Base-by-base conservation (phyloP, 345 rosid species). In the Raphanus sativus region DNA sequence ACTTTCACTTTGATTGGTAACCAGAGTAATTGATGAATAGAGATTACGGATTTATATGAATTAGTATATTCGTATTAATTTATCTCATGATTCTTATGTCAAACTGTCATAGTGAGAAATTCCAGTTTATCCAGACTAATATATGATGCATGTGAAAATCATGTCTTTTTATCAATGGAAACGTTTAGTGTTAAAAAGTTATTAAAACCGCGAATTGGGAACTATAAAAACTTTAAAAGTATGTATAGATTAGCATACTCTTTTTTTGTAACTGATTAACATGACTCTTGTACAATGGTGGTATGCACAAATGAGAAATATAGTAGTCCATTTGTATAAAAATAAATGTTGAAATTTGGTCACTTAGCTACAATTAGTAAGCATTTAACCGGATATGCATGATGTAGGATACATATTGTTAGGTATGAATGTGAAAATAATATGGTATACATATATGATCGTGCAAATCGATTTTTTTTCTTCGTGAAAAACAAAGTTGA, bases 1-100 rank as follows among this genome's bases (percentile, higher is more conserved):
- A 65, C 42, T 48, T 59, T 75, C 67, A 59, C 48, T 75, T 60
- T 67, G 45, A 33, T 21, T 21, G 21, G 21, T 21, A 21, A 21
- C 21, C 21, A 21, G 21, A 21, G 21, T 21, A 21, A 21, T 21
- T 21, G 21, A 21, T 21, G 21, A 6, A 33, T 30, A 4, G 33
- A 30, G 33, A 6, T 30, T 30, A 6, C 4, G 5, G 5, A 30
- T 21, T 0, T 21, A 21, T 21, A 21, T 21, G 0, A 21, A 21
- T 21, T 21, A 21, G 0, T 21, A 21, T 21, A 21, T 21, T 21
- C 5, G 6, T 15, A 3, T 10, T 38, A 0, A 8, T 21, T 17
- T 8, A 54, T 63, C 34, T 8, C 8, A 74, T 30, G 33, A 16
- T 17, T 21, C 36, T 21, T 45, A 8, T 12, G 11, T 60, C 30